Base-by-base conservation (phyloP, 1,139 yeast genomes). In the Magnusiomyces suaveolens region DNA sequence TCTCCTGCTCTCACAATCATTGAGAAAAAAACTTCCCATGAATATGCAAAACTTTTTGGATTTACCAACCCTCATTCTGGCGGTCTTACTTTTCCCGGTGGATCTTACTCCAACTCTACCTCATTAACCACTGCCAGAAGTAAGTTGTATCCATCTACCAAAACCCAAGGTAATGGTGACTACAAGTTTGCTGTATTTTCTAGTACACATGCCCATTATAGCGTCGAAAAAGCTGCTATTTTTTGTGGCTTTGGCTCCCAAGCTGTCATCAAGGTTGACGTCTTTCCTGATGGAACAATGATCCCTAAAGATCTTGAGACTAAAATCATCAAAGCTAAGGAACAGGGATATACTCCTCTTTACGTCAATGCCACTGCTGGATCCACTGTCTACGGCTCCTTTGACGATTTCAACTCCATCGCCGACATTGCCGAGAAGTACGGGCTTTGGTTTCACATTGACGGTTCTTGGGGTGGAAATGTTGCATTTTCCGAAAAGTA, bases 401-500 rank as follows among this genome's bases (percentile, higher is more conserved):
- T 77, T 67, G 96, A 87, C 64, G 82, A 84, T 32, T 77, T 87
- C 61, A 74, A 64, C 32, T 77, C 75, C 44, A 81, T 87, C 46
- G 69, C 82, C 1, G 66, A 61, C 6, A 66, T 87, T 8, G 82
- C 92, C 6, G 73, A 77, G 55, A 72, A 74, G 57, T 66, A 83
- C 67, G 68, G 75, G 26, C 57, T 81, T 18, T 87, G 95, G 90
- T 78, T 85, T 68, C 96, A 87, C 66, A 80, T 87, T 48, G 96
- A 87, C 69, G 96, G 94, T 1, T 84, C 94, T 8, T 87, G 95
- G 95, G 96, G 96, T 46, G 96, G 94, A 16, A 87, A 87, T 63
- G 84, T 84, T 10, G 76, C 84, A 0, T 87, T 87, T 69, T 82
- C 89, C 32, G 61, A 66, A 0, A 71, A 63, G n/a, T 80, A 81